phyloP scores from a whole-genome alignment of 2,329 filamentous ascomycete genomes.

The Penicillium sp. region DNA sequence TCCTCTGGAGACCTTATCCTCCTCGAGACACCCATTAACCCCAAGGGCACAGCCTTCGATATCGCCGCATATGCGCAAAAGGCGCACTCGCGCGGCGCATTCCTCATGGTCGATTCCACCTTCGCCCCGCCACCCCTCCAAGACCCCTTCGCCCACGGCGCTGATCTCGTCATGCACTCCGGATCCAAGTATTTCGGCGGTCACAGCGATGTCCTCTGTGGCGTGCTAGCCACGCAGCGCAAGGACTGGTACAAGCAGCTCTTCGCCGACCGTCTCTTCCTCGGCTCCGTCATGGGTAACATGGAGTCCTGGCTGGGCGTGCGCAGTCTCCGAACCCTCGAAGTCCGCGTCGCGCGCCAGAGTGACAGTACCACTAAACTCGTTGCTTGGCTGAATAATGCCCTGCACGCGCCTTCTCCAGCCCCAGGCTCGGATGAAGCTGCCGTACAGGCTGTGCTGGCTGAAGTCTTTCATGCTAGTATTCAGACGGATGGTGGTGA shows the following conservation, averaged over 20 bases:
- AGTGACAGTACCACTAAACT: constrained; percentile 63
- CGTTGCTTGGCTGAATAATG: constrained; percentile 63
- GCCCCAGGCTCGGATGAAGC: constrained; percentile 39
- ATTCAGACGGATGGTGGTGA: constrained; percentile 58
- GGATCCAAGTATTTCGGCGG: constrained; percentile 97
- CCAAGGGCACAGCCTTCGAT: constrained; percentile 72
- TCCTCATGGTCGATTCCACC: constrained; percentile 79
- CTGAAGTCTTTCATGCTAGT: constrained; percentile 67
- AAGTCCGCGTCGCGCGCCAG: constrained; percentile 74
- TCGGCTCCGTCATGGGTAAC: constrained; percentile 82
- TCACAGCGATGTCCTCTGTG: constrained; percentile 88
- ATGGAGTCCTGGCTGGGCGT: constrained; percentile 91
- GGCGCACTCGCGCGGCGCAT: constrained; percentile 67
- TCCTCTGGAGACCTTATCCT: constrained; percentile 77
- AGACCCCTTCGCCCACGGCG: constrained; percentile 75
- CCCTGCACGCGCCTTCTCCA: constrained; percentile 41
- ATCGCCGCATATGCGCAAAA: constrained; percentile 66
- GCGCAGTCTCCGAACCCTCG: constrained; percentile 76
- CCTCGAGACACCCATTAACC: constrained; percentile 91
- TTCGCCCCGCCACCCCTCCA: constrained; percentile 87
- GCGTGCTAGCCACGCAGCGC: constrained; percentile 64
- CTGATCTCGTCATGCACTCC: constrained; percentile 83
- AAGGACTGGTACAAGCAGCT: constrained; percentile 58
- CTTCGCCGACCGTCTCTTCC: constrained; percentile 62
- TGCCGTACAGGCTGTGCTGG: constrained; percentile 52